Evolutionary conservation across 257 asterid genomes (phyloP), one percentile per base, ranked within the genome.

Genomic region (Lycium barbarum): DNA sequence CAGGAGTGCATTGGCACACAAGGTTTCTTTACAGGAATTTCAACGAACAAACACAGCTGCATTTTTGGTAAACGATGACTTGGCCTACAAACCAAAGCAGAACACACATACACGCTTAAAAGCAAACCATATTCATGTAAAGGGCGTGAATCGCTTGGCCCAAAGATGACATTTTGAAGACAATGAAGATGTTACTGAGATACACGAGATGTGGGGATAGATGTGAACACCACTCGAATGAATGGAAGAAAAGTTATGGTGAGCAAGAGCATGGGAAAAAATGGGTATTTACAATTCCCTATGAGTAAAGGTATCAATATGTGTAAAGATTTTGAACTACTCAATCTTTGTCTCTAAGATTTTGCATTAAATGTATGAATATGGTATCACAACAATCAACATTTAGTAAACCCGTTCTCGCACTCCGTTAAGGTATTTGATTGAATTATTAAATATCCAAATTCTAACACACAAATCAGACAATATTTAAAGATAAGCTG

Each of bases 1-100:
- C 88, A 81, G 20, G 90, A 79, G 86, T 88, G 49, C 91, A 81
- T 88, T 49, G 55, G 55, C 55, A 9, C n/a, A 49, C 17, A 84
- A 84, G 97, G 98, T 92, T 49, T 3, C 55, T 49, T 49, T 13
- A 49, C 55, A 49, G 55, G 55, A 49, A 49, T 49, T 49, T 9
- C 97, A 47, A 94, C 99, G 55, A 95, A 94, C 95, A 92, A 26
- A 57, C 85, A 1, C 87, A 0, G 90, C 89, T 79, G 98, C 98
- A 86, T 90, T 88, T 26, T 36, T 55, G 22, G 90, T 11, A 40
- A 84, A 47, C 15, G 38, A 43, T 18, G 59, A 65, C 79, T 93
- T 94, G 18, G 91, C 83, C 33, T 92, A 91, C 3, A 93, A 85
- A 13, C 14, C 61, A 55, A 55, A 55, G 61, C 13, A 55, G 61